Evolutionary conservation across 2,329 filamentous ascomycete genomes (phyloP), one percentile per base, ranked within the genome.

Genomic region (Fonsecaea erecta): DNA sequence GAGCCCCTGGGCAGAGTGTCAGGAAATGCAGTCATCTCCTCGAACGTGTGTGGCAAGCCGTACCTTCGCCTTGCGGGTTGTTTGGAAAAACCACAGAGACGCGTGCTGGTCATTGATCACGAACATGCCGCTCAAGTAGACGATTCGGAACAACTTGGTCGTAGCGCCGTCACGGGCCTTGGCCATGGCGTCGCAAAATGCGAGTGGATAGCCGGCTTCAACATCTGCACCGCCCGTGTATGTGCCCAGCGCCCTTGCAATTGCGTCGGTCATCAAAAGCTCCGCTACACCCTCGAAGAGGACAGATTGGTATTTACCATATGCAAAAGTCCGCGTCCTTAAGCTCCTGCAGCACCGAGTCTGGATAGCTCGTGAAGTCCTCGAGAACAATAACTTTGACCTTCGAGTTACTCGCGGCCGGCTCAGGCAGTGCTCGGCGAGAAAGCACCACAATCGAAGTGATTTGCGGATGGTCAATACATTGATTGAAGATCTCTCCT

Each of bases 291-390:
- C 8, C 21, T 12, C 32, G 2, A 24, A 28, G 28, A 34, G 14
- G 6, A 12, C n/a, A 8, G 12, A 9, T 1, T 46, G 24, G 26
- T 3, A 21, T 16, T 48, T 72, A 77, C 80, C 80, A 84, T 24
- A 83, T 79, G 70, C 80, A 83, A 7, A 76, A 80, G 62, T 80
- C 77, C 4, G 80, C 78, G 26, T 77, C 79, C 62, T 75, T 73
- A 4, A 83, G 72, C 24, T 78, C 73, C 12, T 73, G 58, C 9
- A 84, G 64, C 21, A 83, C 71, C 12, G 80, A 74, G 0, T 78
- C 75, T 0, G 85, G 79, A 69, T 84, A 87, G 1, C 75, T 71
- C 6, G 79, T 77, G 74, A 88, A 88, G 72, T 88, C 83, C 14
- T 82, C 75, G 68, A 84, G 77, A 69, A 84, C 75, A 43, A 84